Evolutionary conservation across 1,139 yeast species (phyloP), one percentile per base, ranked within the genome.

Genomic region (Torulaspora globosa): DNA sequence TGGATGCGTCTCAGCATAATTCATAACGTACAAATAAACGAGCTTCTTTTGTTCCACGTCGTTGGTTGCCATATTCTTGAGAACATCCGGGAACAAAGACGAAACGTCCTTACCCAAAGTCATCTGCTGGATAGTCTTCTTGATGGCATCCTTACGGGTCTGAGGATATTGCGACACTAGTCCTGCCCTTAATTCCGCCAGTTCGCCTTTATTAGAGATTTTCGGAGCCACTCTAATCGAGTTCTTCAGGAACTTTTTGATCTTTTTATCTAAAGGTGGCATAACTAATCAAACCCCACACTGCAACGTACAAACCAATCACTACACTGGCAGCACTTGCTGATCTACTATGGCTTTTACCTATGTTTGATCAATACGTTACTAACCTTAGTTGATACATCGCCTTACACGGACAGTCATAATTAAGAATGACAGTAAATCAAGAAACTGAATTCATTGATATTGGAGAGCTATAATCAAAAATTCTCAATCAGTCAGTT

Each of bases 91-190:
- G 58, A 94, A 94, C 50, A 94, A 74, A 1, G 95, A 80, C 10
- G 96, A 86, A 24, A 94, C 97, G 67, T 94, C 98, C 65, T 94
- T 94, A n/a, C 98, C 98, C 27, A 90, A 79, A 0, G 98, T 94
- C 99, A 94, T 94, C 51, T 97, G 97, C 49, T 94, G 95, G 61
- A 94, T 94, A 19, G 95, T 96, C 48, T 96, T 75, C 68, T 90
- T 96, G 56, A 94, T 94, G 23, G 98, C 96, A 67, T 94, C 98
- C 66, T 92, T 94, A 51, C 96, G 74, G 57, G 94, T 97, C 57
- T 80, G 83, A 35, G 96, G 95, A 68, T 88, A 94, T 67, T 88
- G 97, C 11, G 97, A 88, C 4, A 92, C 97, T 48, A 94, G 75
- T 1, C 97, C 97, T 36, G 80, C 80, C 57, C 89, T 80, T 61